Evolutionary conservation across 768 basidiomycete species (phyloP).

Genomic region (Boletus edulis): DNA sequence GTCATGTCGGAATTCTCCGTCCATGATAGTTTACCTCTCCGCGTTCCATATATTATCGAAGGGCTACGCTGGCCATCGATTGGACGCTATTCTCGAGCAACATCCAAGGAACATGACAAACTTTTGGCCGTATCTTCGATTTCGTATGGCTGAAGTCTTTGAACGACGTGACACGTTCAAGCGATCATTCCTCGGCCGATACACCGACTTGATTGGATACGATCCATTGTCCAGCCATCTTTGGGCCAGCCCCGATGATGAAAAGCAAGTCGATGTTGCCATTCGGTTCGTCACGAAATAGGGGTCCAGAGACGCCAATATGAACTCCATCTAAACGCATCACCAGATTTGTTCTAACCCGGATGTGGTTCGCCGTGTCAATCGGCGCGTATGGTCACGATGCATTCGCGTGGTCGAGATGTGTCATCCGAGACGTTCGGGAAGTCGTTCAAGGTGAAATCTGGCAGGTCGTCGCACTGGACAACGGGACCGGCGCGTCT

Average conservation of each 20-base stretch:
- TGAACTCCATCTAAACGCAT: conserved; percentile 1
- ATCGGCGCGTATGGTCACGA: conserved; percentile 39
- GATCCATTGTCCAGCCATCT: conserved; percentile 42
- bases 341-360: conserved; percentile 58
- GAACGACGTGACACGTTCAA: conserved; percentile 40
- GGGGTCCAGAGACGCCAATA: neutral
- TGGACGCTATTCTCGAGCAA: conserved; percentile 36
- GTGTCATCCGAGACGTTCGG: conserved; percentile 44
- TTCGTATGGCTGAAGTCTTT: conserved; percentile 44
- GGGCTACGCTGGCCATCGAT: conserved; percentile 49
- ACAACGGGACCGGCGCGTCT: conserved; percentile 24
- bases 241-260: conserved; percentile 61
- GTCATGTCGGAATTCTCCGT: neutral
- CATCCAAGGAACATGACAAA: conserved; percentile 51
- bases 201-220: conserved; percentile 26
- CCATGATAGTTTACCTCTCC: conserved; percentile 56
- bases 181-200: conserved; percentile 49
- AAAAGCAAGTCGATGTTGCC: conserved; percentile 54
- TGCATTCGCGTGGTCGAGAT: conserved; percentile 33
- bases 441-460: conserved; percentile 56
- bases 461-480: conserved; percentile 50
- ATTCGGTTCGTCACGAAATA: conserved; percentile 43
- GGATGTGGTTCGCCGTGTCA: conserved; percentile 62
- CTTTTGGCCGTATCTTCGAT: conserved; percentile 69
- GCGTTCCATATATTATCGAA: conserved; percentile 47